Base-by-base conservation (phyloP, 2,329 filamentous ascomycete genomes). In the Coccinonectria pachysandricola region DNA sequence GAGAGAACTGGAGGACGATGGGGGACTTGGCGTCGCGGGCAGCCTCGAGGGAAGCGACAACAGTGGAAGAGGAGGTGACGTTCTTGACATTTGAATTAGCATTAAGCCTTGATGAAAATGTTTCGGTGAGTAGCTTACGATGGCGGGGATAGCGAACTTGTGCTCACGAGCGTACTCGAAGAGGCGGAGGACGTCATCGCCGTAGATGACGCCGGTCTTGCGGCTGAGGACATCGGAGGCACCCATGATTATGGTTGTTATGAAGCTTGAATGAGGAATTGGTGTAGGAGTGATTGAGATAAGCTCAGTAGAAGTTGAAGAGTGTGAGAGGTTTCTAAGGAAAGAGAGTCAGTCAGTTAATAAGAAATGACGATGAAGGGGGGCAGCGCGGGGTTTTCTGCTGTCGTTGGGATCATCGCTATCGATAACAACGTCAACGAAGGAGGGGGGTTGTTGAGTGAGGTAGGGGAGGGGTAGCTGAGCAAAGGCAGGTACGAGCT, bases 101-200 rank as follows among this genome's bases (percentile, higher is more conserved):
- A n/a, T n/a, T n/a, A n/a, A n/a, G n/a, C n/a, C n/a, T n/a, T n/a
- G n/a, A n/a, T n/a, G n/a, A n/a, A n/a, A n/a, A 21, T 5, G 9
- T 17, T 12, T 8, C 4, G 6, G n/a, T n/a, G n/a, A n/a, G n/a
- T n/a, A 7, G 10, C 55, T 26, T 49, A 59, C 56, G 57, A 86
- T 76, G 52, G 84, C 84, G 35, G 84, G 87, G 48, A 95, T 85
- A 49, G 87, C 87, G 53, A 86, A 94, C 41, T 79, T 65, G 54
- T 93, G 72, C 68, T 91, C 72, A 57, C 87, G 80, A 45, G 83
- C 83, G 61, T 95, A 84, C 62, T 87, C 72, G 68, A 95, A 94
- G 52, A 94, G 81, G 47, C 57, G 60, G 32, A 65, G 54, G 37
- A 68, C 64, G 48, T 68, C 64, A 42, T 68, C 62, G 43, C 64